Evolutionary conservation across 2,329 filamentous ascomycete species (phyloP).

Genomic region (Chalaropsis thielavioides): DNA sequence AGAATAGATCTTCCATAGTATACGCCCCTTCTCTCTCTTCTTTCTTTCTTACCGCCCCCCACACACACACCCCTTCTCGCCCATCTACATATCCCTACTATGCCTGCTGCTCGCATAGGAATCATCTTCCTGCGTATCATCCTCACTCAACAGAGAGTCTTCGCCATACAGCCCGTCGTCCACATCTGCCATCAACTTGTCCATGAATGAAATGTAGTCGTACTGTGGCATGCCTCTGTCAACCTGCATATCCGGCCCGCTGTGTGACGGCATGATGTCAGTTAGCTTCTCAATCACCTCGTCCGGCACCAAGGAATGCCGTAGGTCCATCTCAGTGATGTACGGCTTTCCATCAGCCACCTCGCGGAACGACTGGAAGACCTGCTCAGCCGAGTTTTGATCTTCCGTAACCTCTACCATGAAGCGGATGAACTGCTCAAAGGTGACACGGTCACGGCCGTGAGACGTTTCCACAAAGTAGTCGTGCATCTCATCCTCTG

Average conservation of each 20-base stretch:
- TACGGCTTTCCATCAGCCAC: slow-evolving; percentile 98
- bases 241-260: slow-evolving; percentile 70
- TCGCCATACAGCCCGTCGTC: slow-evolving; percentile 15
- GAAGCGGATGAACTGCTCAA: slow-evolving; percentile 97
- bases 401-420: slow-evolving; percentile 99
- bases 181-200: slow-evolving; percentile 51
- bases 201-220: slow-evolving; percentile 97
- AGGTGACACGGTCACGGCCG: slow-evolving; percentile 68
- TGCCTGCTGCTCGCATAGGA: slow-evolving; percentile 12
- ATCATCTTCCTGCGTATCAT: slow-evolving; percentile 15
- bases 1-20: not conserved
- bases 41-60: not conserved
- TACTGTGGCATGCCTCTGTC: slow-evolving; percentile 77
- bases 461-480: slow-evolving; percentile 81
- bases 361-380: slow-evolving; percentile 94
- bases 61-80: not conserved
- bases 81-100: not conserved
- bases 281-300: slow-evolving; percentile 91
- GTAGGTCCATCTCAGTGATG: slow-evolving; percentile 91
- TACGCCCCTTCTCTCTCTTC: not conserved
- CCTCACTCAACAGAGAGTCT: slow-evolving; percentile 18
- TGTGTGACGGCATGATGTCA: slow-evolving; percentile 71
- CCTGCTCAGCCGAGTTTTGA: slow-evolving; percentile 95
- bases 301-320: slow-evolving; percentile 88
- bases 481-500: slow-evolving; percentile 95